Percentiles rank a stretch among this genome's conserved stretches.
Evolutionary conservation across 306 rosid genomes (phyloP).

Genomic region (Phaseolus lunatus): DNA sequence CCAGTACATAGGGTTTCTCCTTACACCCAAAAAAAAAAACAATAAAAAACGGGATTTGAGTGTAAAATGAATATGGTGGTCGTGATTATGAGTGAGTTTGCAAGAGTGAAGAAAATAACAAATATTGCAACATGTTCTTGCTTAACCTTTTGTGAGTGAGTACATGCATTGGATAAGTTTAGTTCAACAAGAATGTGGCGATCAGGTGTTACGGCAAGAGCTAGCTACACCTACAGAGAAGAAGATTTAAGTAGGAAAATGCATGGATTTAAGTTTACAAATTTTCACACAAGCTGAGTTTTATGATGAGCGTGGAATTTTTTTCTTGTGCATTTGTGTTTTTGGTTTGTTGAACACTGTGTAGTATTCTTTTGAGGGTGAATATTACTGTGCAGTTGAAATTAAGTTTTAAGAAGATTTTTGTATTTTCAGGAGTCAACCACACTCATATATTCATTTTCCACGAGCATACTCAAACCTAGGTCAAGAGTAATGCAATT

Average conservation of each 20-base stretch:
- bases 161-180: not conserved
- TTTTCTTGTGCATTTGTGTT: conserved; percentile 20
- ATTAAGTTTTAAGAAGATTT: not conserved
- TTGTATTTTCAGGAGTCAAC: too few relatives aligned
- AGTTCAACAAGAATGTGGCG: conserved; percentile 7
- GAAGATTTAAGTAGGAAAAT: conserved; percentile 5
- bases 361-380: too few relatives aligned
- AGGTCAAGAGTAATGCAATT: too few relatives aligned
- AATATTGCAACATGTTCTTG: not conserved
- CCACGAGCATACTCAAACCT: too few relatives aligned
- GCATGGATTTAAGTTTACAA: conserved; percentile 10
- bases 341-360: conserved; percentile 6
- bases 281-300: conserved; percentile 18
- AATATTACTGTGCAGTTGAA: conserved; percentile 1
- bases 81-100: conserved; percentile 26
- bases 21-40: not conserved
- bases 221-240: conserved; percentile 4
- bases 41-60: not conserved
- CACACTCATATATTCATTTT: too few relatives aligned
- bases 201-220: conserved; percentile 12
- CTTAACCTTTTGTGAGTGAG: not conserved
- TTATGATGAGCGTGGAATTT: conserved; percentile 22
- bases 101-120: conserved; percentile 1
- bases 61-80: not conserved
- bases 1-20: conserved; percentile 31